These are phyloP conservation scores for Sarocladium strictum DNA, from an alignment of 2,329 filamentous ascomycete genomes.

Conservation along the genomic window DNA sequence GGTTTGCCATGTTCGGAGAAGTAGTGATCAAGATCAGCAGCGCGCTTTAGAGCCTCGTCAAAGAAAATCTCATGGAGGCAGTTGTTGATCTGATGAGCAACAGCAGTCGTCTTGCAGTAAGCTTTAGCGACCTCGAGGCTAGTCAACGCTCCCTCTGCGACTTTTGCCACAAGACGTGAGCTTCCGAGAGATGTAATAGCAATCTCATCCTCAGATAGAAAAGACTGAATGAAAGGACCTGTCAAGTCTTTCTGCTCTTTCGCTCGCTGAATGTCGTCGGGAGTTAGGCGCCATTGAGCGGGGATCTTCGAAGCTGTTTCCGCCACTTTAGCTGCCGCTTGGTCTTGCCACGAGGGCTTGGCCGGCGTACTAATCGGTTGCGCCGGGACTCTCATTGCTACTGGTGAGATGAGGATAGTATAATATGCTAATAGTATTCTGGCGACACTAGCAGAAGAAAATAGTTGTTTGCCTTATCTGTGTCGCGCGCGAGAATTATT, in stretches of 20 bases:
- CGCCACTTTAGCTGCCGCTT: not conserved
- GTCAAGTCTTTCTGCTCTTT: not conserved
- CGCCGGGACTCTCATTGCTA: too few relatives aligned
- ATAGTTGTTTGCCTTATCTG: too few relatives aligned
- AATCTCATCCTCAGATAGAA: not conserved
- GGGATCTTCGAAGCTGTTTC: not conserved
- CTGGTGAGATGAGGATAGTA: too few relatives aligned
- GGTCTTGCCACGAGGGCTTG: not conserved
- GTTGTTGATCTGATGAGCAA: conserved; percentile 19
- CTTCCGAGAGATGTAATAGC: not conserved
- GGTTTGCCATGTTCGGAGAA: conserved; percentile 31
- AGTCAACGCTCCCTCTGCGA: not conserved
- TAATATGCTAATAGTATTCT: too few relatives aligned
- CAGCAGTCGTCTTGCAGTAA: not conserved
- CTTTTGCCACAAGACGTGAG: not conserved
- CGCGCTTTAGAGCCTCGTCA: conserved; percentile 36
- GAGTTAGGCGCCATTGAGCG: not conserved
- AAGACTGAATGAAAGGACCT: not conserved
- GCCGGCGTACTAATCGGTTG: not conserved
- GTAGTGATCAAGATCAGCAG: conserved; percentile 36
- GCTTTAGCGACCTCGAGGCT: not conserved
- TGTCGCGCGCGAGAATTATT: too few relatives aligned
- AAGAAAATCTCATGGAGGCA: conserved; percentile 45
- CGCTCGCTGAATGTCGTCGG: not conserved
- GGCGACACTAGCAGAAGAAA: too few relatives aligned